Conservation (phyloP, 108 stramenopile species). For the Skeletonema menzelii region DNA sequence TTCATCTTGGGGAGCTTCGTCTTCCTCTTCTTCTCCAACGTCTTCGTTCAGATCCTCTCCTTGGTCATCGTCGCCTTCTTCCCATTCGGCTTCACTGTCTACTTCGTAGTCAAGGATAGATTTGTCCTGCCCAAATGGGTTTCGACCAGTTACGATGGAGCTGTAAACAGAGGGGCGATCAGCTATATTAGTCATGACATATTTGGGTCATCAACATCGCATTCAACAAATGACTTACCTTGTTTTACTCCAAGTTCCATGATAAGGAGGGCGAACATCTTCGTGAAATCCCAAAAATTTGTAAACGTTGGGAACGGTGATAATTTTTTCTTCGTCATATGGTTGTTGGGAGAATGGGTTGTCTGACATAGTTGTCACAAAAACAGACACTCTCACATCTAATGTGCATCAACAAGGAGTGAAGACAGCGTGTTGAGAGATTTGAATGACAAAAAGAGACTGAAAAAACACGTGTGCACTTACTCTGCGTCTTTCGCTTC, state of each 20-base stretch:
- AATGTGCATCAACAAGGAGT: not conserved
- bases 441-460: not conserved
- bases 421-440: not conserved
- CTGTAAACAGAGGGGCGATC: conserved; percentile 21
- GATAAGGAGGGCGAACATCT: conserved; percentile 85
- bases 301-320: conserved; percentile 74
- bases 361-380: conserved; percentile 46
- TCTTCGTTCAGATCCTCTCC: conserved; percentile 78
- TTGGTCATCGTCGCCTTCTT: conserved; percentile 86
- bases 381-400: conserved; percentile 39
- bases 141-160: conserved; percentile 64
- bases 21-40: conserved; percentile 68
- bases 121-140: conserved; percentile 76
- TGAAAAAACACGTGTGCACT: not conserved
- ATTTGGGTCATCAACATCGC: not conserved
- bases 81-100: conserved; percentile 93
- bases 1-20: conserved; percentile 49
- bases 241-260: conserved; percentile 90
- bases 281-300: conserved; percentile 84
- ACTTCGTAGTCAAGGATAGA: conserved; percentile 78
- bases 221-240: not conserved
- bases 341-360: conserved; percentile 63
- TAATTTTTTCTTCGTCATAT: conserved; percentile 68
- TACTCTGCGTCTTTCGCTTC: conserved; percentile 19
- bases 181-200: not conserved